Percentiles rank a stretch among this genome's conserved stretches.
Evolutionary conservation across 2,329 filamentous ascomycete genomes (phyloP).

Genomic region (Tothia fuscella): DNA sequence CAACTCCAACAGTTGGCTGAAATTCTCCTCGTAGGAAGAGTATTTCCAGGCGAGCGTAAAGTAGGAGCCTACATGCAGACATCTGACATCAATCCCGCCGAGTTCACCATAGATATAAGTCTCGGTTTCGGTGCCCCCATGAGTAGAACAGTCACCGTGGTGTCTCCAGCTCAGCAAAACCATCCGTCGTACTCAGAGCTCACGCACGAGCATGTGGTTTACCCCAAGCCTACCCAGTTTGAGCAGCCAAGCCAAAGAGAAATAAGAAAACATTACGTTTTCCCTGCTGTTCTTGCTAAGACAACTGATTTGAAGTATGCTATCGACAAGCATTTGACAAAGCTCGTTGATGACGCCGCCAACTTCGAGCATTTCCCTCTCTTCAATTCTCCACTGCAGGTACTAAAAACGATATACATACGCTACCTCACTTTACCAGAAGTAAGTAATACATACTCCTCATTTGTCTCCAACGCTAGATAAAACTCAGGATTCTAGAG

Average conservation of each 20-base stretch:
- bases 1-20: slow-evolving; percentile 19
- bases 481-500: too few species aligned
- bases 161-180: neutral
- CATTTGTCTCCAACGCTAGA: too few species aligned
- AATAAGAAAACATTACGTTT: slow-evolving; percentile 20
- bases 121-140: slow-evolving; percentile 10
- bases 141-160: neutral
- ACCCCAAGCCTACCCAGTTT: slow-evolving; percentile 19
- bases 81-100: neutral
- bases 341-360: slow-evolving; percentile 18
- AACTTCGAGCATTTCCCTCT: slow-evolving; percentile 25
- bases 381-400: slow-evolving; percentile 21
- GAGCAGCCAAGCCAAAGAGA: slow-evolving; percentile 4
- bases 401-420: slow-evolving; percentile 24
- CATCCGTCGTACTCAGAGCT: slow-evolving; percentile 9
- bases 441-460: neutral
- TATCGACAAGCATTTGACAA: slow-evolving; percentile 21
- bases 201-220: slow-evolving; percentile 25
- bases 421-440: slow-evolving; percentile 13
- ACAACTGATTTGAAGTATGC: slow-evolving; percentile 16
- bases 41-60: slow-evolving; percentile 5
- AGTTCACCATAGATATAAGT: slow-evolving; percentile 7
- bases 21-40: neutral
- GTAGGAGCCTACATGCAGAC: neutral
- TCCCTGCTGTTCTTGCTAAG: slow-evolving; percentile 23